Percentiles rank a stretch among this genome's conserved stretches.
phyloP scores from a whole-genome alignment of 2,329 filamentous ascomycete genomes.

The Fonsecaea erecta region DNA sequence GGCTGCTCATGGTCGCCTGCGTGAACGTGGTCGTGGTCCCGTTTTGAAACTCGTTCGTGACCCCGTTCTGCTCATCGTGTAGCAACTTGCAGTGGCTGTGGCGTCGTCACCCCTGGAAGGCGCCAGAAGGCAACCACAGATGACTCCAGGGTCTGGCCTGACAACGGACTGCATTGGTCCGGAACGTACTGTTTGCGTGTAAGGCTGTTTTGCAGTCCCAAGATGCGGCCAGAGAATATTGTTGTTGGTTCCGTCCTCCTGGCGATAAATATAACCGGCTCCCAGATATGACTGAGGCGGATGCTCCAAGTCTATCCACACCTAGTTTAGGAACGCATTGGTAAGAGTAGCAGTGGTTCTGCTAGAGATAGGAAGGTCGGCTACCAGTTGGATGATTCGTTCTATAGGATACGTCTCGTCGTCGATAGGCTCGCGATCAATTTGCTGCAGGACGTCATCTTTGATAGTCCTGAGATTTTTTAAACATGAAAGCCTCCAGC shows the following conservation, averaged over 20 bases:
- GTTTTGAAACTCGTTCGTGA: too few relatives aligned
- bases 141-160: slow-evolving; percentile 66
- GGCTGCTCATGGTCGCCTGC: too few relatives aligned
- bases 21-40: too few relatives aligned
- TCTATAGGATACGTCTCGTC: slow-evolving; percentile 69
- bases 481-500: slow-evolving; percentile 53
- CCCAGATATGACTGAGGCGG: slow-evolving; percentile 56
- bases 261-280: slow-evolving; percentile 42
- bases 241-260: slow-evolving; percentile 50
- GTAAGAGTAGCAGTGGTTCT: slow-evolving; percentile 48
- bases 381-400: slow-evolving; percentile 55
- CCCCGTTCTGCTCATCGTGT: too few relatives aligned
- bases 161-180: slow-evolving; percentile 61
- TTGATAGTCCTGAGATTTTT: slow-evolving; percentile 50
- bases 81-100: too few relatives aligned
- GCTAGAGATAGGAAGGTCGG: slow-evolving; percentile 46
- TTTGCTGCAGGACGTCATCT: slow-evolving; percentile 48
- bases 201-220: slow-evolving; percentile 68
- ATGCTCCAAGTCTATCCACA: slow-evolving; percentile 62
- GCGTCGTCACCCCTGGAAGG: too few relatives aligned
- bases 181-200: slow-evolving; percentile 69
- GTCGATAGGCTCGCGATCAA: slow-evolving; percentile 60
- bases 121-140: slow-evolving; percentile 72
- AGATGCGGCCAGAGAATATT: slow-evolving; percentile 67
- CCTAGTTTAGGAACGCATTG: slow-evolving; percentile 56